phyloP scores from a whole-genome alignment of 2,329 filamentous ascomycete species.

The Colletotrichum scovillei region DNA sequence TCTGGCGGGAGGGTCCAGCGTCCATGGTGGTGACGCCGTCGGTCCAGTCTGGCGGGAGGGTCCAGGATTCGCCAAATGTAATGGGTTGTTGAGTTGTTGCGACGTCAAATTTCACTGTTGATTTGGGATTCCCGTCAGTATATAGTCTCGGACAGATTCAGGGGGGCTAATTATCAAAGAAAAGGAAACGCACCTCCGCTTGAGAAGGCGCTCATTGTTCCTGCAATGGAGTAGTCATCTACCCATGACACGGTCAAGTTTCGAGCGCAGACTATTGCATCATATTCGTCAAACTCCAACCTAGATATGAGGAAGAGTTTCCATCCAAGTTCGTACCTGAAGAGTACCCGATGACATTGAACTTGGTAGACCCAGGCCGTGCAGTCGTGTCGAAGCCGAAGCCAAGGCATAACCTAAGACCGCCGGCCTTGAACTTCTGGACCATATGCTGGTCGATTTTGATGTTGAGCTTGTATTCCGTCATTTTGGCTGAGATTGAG shows the following conservation, averaged over 20 bases:
- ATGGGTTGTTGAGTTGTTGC: conserved; percentile 3
- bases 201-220: conserved; percentile 4
- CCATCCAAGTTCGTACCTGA: neutral
- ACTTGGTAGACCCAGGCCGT: conserved; percentile 9
- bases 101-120: neutral
- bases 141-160: too few relatives aligned
- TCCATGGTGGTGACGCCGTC: neutral
- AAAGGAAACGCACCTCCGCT: neutral
- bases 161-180: fast-evolving
- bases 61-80: neutral
- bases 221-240: conserved; percentile 1
- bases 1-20: too few relatives aligned
- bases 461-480: conserved; percentile 10
- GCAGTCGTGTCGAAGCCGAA: conserved; percentile 10
- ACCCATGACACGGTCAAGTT: conserved; percentile 1
- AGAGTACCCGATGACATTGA: conserved; percentile 10
- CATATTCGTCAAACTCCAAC: neutral
- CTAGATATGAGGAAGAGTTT: neutral
- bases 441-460: conserved; percentile 1
- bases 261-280: neutral
- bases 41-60: neutral
- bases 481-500: neutral
- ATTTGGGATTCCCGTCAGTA: neutral
- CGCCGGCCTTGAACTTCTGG: neutral
- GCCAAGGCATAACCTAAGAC: conserved; percentile 3